Evolutionary conservation across 2,329 filamentous ascomycete genomes (phyloP), one percentile per base, ranked within the genome.

Genomic region (Neonectria magnoliae): DNA sequence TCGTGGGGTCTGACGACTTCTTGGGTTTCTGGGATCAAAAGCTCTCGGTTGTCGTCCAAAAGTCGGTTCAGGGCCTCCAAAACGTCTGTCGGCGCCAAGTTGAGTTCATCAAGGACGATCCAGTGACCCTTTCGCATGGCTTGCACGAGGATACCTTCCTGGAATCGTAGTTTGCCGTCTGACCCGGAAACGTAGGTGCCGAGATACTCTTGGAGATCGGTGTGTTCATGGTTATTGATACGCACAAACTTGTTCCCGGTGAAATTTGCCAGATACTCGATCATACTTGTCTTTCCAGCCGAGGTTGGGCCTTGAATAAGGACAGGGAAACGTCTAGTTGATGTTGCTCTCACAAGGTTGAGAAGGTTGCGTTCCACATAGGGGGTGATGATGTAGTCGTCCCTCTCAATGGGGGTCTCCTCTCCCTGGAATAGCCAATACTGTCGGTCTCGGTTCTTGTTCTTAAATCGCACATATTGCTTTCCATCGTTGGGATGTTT

Each of bases 181-280:
- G 89, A 81, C 25, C 91, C 92, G 2, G 96, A 98, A 1, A 97
- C 84, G 71, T 99, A 99, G 0, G 94, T 97, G 18, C 96, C 96
- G 6, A 99, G 83, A 74, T 99, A 99, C 76, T 99, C 97, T 78
- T 99, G 96, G 41, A 99, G 83, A 78, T 99, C 96, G 0, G 96
- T 99, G 75, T 99, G 96, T 76, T 99, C 97, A 79, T 99, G 96
- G 72, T 99, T 99, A 81, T 99, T 99, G 83, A 99, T 99, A 65
- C 96, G 90, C 47, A 99, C 94, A 76, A 98, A 99, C 75, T 93
- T 96, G 77, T 99, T 97, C 4, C 97, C 96, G 31, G 94, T 98
- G 60, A 93, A 91, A 75, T 97, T 96, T n/a, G 97, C 95, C 41
- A 99, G 86, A 76, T 97, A 98, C 79, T 98, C 95, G 45, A 99